Conservation (phyloP, 768 basidiomycete species). For the Krasilnikovozyma curviuscula region DNA sequence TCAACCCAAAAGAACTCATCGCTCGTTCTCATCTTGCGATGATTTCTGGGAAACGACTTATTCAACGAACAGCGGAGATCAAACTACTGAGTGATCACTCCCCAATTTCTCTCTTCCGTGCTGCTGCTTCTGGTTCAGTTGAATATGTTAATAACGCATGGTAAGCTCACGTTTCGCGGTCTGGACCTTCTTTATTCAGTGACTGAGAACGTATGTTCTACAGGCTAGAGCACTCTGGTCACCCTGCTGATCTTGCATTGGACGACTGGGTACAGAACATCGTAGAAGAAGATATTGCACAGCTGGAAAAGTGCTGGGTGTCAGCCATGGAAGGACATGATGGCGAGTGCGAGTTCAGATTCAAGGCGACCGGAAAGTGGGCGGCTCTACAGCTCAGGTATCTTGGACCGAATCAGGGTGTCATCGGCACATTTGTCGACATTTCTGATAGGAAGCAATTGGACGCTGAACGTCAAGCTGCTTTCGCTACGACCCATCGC, state of each 20-base stretch:
- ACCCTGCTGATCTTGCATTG: constrained; percentile 8
- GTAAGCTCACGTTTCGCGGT: too few relatives aligned
- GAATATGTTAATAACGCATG: too few relatives aligned
- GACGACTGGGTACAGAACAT: constrained; percentile 15
- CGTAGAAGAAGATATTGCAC: constrained; percentile 9
- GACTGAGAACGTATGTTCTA: too few relatives aligned
- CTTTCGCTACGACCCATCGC: too few relatives aligned
- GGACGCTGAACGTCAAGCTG: constrained; percentile 16
- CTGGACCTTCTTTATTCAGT: too few relatives aligned
- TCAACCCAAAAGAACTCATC: too few relatives aligned
- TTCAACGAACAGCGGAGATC: too few relatives aligned
- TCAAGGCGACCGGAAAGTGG: constrained; percentile 21
- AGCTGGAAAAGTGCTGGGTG: constrained; percentile 11
- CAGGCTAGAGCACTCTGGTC: constrained; percentile 13
- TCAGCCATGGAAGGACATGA: constrained; percentile 12
- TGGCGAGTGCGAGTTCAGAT: constrained; percentile 14
- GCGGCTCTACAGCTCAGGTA: constrained; percentile 16
- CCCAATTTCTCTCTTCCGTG: too few relatives aligned
- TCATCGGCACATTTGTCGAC: constrained; percentile 21
- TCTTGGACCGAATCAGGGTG: constrained; percentile 17
- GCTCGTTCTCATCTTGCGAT: too few relatives aligned
- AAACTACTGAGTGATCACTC: too few relatives aligned
- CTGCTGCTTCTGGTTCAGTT: too few relatives aligned
- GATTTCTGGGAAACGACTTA: too few relatives aligned
- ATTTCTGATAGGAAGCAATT: constrained; percentile 13